Base-by-base conservation (phyloP, 176 grass and related monocot genomes). In the Phoenix dactylifera region DNA sequence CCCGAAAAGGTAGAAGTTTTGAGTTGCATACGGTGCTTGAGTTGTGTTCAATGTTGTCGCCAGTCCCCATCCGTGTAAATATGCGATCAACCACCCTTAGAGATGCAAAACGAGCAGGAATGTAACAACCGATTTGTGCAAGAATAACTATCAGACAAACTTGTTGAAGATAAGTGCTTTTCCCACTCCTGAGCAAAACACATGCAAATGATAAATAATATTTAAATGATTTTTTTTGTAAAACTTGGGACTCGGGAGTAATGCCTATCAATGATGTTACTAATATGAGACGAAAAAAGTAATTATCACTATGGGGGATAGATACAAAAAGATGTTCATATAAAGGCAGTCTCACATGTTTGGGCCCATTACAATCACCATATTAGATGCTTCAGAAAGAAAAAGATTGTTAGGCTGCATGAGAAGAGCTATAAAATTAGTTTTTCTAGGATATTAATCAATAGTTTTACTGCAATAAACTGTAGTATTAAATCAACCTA, bases 121-220 rank as follows among this genome's bases (percentile, higher is more conserved):
- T 70, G 67, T 87, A 97, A 66, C 92, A 97, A 22, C 92, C 92
- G 52, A 87, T 87, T 73, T 97, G 92, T 50, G 92, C 92, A 69
- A 90, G 92, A 72, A 97, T 85, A 54, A 83, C 81, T 69, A 88
- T 88, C 63, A 90, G 74, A 80, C 92, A 97, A 69, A 97, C 87
- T 76, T 90, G 92, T 74, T 87, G 87, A 79, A 97, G 92, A 82
- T 97, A 97, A 64, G 92, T 97, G 63, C 92, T 91, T 83, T 97
- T 97, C 28, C 92, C 87, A 53, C 92, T 97, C 92, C 92, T 97
- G 74, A 62, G 50, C 77, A 55, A 86, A 22, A 58, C 78, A 76
- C 35, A 44, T 14, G 10, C 35, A 44, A 44, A 2, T 44, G 10
- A 9, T 9, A 44, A 44, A 10, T 44, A 44, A 44, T 44, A 44